Evolutionary conservation across 2,329 filamentous ascomycete genomes (phyloP).

Genomic region (Alternaria hordeiaustralica): DNA sequence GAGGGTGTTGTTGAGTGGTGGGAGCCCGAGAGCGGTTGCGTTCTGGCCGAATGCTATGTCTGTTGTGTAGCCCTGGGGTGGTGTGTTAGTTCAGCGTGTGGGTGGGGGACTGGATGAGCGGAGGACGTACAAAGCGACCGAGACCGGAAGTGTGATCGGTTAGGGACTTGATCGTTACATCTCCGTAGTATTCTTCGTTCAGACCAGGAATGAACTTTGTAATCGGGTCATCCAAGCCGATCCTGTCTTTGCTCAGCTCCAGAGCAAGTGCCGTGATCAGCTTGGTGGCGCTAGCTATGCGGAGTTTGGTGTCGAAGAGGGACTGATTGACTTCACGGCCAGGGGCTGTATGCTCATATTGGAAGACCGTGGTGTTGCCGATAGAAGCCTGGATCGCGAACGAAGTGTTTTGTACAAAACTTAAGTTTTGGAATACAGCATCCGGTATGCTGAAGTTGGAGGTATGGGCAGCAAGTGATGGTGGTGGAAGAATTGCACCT

Average conservation of each 20-base stretch:
- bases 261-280: constrained; percentile 35
- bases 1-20: constrained; percentile 20
- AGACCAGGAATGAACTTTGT: constrained; percentile 31
- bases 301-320: constrained; percentile 24
- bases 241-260: constrained; percentile 23
- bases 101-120: not conserved
- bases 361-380: constrained; percentile 20
- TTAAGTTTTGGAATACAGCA: constrained; percentile 1
- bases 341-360: constrained; percentile 22
- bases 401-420: constrained; percentile 22
- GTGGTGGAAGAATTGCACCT: constrained; percentile 28
- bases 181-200: constrained; percentile 16
- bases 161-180: constrained; percentile 29
- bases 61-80: constrained; percentile 25
- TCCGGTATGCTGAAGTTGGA: constrained; percentile 9
- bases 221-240: constrained; percentile 32
- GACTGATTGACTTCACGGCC: constrained; percentile 16
- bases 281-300: constrained; percentile 36
- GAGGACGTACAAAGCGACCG: constrained; percentile 22
- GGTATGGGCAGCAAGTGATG: constrained; percentile 7
- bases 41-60: constrained; percentile 25
- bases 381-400: constrained; percentile 34
- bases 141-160: constrained; percentile 34
- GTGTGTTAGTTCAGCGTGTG: not conserved
- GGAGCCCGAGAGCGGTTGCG: constrained; percentile 23